These are phyloP conservation scores for Phytophthora litchii DNA, from an alignment of 352 stramenopile species.

Conservation along the genomic window DNA sequence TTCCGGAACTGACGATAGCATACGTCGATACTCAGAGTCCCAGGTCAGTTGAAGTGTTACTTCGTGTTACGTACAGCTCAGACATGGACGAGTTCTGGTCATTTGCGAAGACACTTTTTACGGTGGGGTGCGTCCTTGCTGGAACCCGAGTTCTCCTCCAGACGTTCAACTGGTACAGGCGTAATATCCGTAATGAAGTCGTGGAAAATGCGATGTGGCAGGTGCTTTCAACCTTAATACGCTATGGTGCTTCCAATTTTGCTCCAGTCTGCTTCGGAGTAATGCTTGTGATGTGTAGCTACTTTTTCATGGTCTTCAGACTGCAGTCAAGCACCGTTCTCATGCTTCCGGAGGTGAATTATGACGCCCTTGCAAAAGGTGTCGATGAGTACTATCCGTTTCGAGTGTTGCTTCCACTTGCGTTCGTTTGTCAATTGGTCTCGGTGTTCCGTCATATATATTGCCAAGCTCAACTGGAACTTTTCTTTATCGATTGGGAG, in stretches of 20 bases:
- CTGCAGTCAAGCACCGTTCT: slow-evolving; percentile 89
- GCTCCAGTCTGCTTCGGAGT: slow-evolving; percentile 57
- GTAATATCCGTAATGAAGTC: slow-evolving; percentile 74
- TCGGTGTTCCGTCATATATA: slow-evolving; percentile 76
- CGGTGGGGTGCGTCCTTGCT: slow-evolving; percentile 59
- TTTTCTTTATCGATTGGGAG: slow-evolving; percentile 97
- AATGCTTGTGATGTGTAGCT: slow-evolving; percentile 80
- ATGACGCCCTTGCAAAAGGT: slow-evolving; percentile 49
- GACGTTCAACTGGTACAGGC: slow-evolving; percentile 89
- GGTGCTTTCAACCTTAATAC: slow-evolving; percentile 49
- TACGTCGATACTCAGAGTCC: slow-evolving; percentile 68
- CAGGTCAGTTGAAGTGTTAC: slow-evolving; percentile 40
- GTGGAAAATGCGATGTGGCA: slow-evolving; percentile 56
- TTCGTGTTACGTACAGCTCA: slow-evolving; percentile 90
- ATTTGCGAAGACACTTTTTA: slow-evolving; percentile 75
- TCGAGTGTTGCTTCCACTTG: slow-evolving; percentile 73
- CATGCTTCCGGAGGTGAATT: slow-evolving; percentile 78
- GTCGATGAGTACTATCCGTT: slow-evolving; percentile 91
- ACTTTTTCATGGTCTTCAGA: slow-evolving; percentile 96
- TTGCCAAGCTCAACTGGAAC: slow-evolving; percentile 75
- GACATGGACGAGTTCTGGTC: slow-evolving; percentile 81
- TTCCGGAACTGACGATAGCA: slow-evolving; percentile 75
- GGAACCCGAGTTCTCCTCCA: slow-evolving; percentile 68
- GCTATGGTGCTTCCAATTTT: slow-evolving; percentile 45
- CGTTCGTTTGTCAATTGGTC: slow-evolving; percentile 85